These are phyloP conservation scores for Fusarium graminum DNA, from an alignment of 2,329 filamentous ascomycete species.

Conservation along the genomic window DNA sequence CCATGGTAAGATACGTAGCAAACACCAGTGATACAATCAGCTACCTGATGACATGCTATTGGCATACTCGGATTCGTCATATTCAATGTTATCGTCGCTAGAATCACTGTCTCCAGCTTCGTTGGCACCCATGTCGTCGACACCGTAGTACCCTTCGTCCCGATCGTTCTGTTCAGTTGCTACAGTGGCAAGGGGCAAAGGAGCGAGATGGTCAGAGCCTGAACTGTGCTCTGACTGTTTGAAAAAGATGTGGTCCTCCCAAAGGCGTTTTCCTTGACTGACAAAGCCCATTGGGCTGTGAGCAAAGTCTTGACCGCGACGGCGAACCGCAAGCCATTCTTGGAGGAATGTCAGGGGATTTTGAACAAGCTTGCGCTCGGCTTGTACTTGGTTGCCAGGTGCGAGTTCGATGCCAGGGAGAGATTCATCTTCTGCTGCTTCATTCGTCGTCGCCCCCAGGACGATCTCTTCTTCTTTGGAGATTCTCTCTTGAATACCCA, in stretches of 20 bases:
- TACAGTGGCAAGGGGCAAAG: slow-evolving; percentile 12
- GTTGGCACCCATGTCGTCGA: slow-evolving; percentile 49
- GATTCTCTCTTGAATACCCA: slow-evolving; percentile 48
- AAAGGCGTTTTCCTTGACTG: slow-evolving; percentile 64
- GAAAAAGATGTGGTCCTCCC: slow-evolving; percentile 66
- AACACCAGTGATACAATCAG: neutral
- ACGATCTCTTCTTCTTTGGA: neutral
- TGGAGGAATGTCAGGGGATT: slow-evolving; percentile 63
- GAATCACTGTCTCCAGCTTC: slow-evolving; percentile 37
- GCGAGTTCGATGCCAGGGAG: neutral
- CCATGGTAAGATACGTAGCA: neutral
- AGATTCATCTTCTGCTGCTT: neutral
- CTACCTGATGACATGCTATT: slow-evolving; percentile 20
- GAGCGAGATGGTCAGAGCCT: slow-evolving; percentile 11
- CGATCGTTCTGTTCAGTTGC: slow-evolving; percentile 4
- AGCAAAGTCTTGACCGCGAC: slow-evolving; percentile 68
- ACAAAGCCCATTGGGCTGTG: slow-evolving; percentile 72
- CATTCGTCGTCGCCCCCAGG: neutral
- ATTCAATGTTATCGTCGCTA: slow-evolving; percentile 44
- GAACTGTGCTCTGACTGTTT: slow-evolving; percentile 4
- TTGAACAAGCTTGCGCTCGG: slow-evolving; percentile 23
- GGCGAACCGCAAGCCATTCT: slow-evolving; percentile 68
- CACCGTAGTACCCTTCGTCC: slow-evolving; percentile 40
- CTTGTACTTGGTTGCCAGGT: neutral
- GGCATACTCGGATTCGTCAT: slow-evolving; percentile 45